Percentiles rank a stretch among this genome's conserved stretches.
Evolutionary conservation across 1,284 basidiomycete genomes (phyloP).

Genomic region (Sanghuangporus sanghuang): DNA sequence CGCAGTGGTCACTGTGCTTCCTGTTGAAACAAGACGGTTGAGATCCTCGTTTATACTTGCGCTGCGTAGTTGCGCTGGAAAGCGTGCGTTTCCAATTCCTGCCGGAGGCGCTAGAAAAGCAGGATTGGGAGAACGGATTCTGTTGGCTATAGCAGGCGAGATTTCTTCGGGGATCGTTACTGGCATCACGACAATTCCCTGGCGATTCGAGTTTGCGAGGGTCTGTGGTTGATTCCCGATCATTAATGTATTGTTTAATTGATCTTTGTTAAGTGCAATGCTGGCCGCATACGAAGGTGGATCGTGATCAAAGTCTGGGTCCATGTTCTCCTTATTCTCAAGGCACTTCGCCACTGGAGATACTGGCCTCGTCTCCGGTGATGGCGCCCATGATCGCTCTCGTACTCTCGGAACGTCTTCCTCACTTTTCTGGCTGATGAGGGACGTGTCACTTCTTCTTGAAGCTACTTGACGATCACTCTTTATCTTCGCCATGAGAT

Average conservation of each 20-base stretch:
- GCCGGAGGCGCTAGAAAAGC: slow-evolving; percentile 14
- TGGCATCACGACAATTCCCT: slow-evolving; percentile 11
- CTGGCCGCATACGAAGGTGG: slow-evolving; percentile 15
- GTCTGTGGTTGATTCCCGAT: neutral
- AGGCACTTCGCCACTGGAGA: slow-evolving; percentile 2
- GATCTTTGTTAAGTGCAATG: neutral
- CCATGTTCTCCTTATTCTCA: slow-evolving; percentile 15
- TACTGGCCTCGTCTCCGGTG: slow-evolving; percentile 8
- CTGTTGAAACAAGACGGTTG: slow-evolving; percentile 82
- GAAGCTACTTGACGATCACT: slow-evolving; percentile 69
- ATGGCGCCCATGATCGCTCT: slow-evolving; percentile 13
- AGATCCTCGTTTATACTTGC: slow-evolving; percentile 61
- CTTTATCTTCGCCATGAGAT: slow-evolving; percentile 80
- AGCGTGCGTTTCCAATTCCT: slow-evolving; percentile 28
- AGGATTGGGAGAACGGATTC: slow-evolving; percentile 18
- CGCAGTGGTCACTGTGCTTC: slow-evolving; percentile 61
- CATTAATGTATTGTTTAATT: neutral
- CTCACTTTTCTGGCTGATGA: slow-evolving; percentile 28
- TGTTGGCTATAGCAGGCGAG: neutral
- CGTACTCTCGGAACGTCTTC: slow-evolving; percentile 14
- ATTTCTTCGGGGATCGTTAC: slow-evolving; percentile 7
- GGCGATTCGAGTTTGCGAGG: neutral
- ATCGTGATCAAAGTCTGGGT: slow-evolving; percentile 7
- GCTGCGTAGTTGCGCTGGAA: slow-evolving; percentile 48
- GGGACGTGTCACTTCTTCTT: slow-evolving; percentile 52